A percentile compares a stretch with the other conserved stretches of the same genome.
phyloP scores from a whole-genome alignment of 1,284 basidiomycete species.

The Apiotrichum porosum region DNA sequence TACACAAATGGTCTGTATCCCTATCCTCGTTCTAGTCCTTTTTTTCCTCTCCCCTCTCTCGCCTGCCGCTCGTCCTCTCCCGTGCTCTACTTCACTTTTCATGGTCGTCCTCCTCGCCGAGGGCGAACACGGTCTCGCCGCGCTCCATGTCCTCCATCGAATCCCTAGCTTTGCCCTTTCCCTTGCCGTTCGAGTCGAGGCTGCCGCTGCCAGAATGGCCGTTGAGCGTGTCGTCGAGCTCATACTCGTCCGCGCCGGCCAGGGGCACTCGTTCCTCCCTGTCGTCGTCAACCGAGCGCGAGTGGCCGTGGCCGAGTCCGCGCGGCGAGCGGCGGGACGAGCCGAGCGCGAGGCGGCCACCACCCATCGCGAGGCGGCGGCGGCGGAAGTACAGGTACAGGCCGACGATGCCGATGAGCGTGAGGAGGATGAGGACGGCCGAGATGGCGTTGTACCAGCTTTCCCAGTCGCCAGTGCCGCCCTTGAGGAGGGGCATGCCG shows the following conservation, averaged over 20 bases:
- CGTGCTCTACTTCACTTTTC: no score
- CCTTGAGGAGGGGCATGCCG: conserved; percentile 58
- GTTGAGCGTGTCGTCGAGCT: conserved; percentile 33
- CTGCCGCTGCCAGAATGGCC: not conserved
- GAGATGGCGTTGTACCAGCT: conserved; percentile 90
- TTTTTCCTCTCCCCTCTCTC: no score
- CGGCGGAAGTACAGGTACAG: conserved; percentile 36
- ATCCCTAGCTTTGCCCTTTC: conserved; percentile 20
- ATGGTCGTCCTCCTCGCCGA: conserved; percentile 50
- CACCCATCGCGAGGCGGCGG: conserved; percentile 7
- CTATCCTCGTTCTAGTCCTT: no score
- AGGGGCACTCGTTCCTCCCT: conserved; percentile 58
- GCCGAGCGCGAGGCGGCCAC: not conserved
- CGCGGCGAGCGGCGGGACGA: not conserved
- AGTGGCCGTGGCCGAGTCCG: conserved; percentile 13
- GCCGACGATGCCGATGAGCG: conserved; percentile 67
- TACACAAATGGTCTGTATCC: no score
- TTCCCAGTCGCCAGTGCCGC: conserved; percentile 73
- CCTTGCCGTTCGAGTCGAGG: conserved; percentile 16
- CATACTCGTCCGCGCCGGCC: conserved; percentile 46
- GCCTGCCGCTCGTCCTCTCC: no score
- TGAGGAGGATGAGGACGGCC: conserved; percentile 70
- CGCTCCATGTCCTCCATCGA: conserved; percentile 24
- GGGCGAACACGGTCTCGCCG: conserved; percentile 50
- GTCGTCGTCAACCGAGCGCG: conserved; percentile 19